Evolutionary conservation across 148 eudicot species (phyloP), one percentile per base, ranked within the genome.

Genomic region (Vaccinium darrowii): DNA sequence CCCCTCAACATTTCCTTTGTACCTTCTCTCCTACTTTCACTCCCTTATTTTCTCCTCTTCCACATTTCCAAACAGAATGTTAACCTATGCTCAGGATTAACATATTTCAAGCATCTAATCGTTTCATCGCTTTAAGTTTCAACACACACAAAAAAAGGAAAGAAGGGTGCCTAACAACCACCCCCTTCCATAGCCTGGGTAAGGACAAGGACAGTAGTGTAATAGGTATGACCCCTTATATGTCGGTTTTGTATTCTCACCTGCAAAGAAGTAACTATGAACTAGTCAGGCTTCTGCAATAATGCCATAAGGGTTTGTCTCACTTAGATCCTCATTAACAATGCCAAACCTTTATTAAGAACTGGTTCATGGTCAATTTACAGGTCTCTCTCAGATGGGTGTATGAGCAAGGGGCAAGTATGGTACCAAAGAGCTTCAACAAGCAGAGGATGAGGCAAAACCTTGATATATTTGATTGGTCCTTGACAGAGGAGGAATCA

Each of bases 361-460:
- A 72, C 15, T 36, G 43, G 49, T 30, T 72, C 14, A 67, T 11
- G 36, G 39, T 8, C 39, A 67, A 67, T 27, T 14, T 72, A 19
- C 85, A 95, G 97, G 93, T 93, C 13, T 90, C 94, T 57, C 81
- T 95, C 84, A 90, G 97, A 84, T 95, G 96, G 98, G 91, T 90
- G 49, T 89, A 91, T 65, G 93, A 95, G 90, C 95, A 95, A 88
- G 98, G 95, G 16, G 92, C 87, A 12, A 88, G 94, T 54, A 16
- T 90, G 21, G 89, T 90, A 12, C 88, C 88, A 57, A 95, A 95
- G 89, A 95, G 98, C 84, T 94, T 87, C 88, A 95, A 94, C 89
- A 87, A 47, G 67, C 91, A 92, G 67, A 94, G 98, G 77, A 94
- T 95, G 98, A 91, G 84, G 79, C 88, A 94, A 67, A 95, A 95